Percentiles rank a stretch among this genome's conserved stretches.
Conservation (phyloP, 495 filamentous ascomycete genomes). For the Apiosordaria backusii region DNA sequence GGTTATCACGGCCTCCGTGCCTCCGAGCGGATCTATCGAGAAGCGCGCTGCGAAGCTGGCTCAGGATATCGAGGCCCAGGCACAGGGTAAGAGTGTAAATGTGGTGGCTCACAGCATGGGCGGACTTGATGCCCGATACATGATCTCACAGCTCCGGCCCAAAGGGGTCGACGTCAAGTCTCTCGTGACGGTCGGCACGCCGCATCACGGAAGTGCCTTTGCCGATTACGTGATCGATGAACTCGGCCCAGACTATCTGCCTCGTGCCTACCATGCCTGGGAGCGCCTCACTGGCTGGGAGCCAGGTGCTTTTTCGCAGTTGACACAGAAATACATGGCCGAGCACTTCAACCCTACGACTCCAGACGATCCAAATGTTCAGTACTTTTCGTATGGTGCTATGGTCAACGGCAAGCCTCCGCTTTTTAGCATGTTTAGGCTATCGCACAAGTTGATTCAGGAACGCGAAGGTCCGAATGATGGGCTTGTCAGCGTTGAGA, state of each 20-base stretch:
- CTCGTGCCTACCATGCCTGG: constrained; percentile 66
- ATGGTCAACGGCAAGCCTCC: constrained; percentile 53
- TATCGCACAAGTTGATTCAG: constrained; percentile 67
- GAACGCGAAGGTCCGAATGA: constrained; percentile 80
- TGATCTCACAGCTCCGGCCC: constrained; percentile 77
- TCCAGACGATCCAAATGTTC: constrained; percentile 68
- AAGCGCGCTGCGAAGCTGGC: constrained; percentile 64
- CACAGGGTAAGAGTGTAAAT: constrained; percentile 72
- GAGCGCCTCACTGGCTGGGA: constrained; percentile 62
- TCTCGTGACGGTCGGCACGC: constrained; percentile 83
- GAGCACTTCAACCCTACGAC: constrained; percentile 78
- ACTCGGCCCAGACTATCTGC: constrained; percentile 60
- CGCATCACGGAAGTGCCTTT: constrained; percentile 80
- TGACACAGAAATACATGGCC: constrained; percentile 78
- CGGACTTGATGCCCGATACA: constrained; percentile 86
- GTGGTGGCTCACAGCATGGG: constrained; percentile 78
- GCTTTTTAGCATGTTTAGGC: constrained; percentile 68
- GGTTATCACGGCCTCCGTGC: constrained; percentile 78
- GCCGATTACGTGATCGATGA: constrained; percentile 77
- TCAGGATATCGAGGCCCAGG: constrained; percentile 60
- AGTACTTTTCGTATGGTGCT: constrained; percentile 92
- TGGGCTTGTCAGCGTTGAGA: constrained; percentile 84
- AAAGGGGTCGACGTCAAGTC: constrained; percentile 64
- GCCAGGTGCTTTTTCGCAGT: constrained; percentile 78
- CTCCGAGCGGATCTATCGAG: constrained; percentile 76